phyloP scores from a whole-genome alignment of 805 yeast genomes.

The Suhomyces vadensis region DNA sequence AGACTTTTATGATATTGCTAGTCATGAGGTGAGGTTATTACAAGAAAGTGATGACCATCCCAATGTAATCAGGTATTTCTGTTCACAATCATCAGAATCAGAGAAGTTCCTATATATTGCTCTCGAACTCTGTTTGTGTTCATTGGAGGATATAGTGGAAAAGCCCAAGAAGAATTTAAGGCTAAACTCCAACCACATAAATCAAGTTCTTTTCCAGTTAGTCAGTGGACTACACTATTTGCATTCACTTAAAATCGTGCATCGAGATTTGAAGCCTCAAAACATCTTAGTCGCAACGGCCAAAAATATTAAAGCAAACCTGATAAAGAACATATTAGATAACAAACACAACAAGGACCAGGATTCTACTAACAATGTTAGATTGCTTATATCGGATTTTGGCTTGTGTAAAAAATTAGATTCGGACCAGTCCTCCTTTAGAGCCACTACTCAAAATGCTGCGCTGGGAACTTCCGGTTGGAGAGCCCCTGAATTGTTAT shows the following conservation, averaged over 20 bases:
- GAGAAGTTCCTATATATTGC: constrained; percentile 92
- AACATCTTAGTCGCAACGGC: constrained; percentile 83
- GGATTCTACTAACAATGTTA: constrained; percentile 28
- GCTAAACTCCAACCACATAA: constrained; percentile 42
- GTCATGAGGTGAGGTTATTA: constrained; percentile 81
- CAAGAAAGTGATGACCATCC: constrained; percentile 98
- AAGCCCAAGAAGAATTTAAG: constrained; percentile 42
- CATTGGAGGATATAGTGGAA: constrained; percentile 83
- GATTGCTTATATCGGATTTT: constrained; percentile 89
- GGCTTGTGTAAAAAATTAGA: constrained; percentile 93
- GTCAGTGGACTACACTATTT: constrained; percentile 83
- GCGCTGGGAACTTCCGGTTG: constrained; percentile 95
- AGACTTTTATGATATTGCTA: constrained; percentile 91
- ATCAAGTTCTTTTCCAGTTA: constrained; percentile 66
- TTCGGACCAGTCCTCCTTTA: constrained; percentile 87
- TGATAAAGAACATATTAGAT: neutral
- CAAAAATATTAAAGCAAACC: constrained; percentile 34
- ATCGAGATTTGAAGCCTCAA: constrained; percentile 93
- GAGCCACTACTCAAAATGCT: constrained; percentile 88
- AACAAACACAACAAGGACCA: constrained; percentile 3
- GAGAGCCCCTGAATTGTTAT: constrained; percentile 91
- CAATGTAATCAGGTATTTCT: constrained; percentile 88
- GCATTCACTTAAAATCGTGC: constrained; percentile 89
- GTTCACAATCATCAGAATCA: constrained; percentile 74
- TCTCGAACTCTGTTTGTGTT: constrained; percentile 83